Evolutionary conservation across 805 yeast species (phyloP).

Genomic region (Cyberlindnera bimundalis): DNA sequence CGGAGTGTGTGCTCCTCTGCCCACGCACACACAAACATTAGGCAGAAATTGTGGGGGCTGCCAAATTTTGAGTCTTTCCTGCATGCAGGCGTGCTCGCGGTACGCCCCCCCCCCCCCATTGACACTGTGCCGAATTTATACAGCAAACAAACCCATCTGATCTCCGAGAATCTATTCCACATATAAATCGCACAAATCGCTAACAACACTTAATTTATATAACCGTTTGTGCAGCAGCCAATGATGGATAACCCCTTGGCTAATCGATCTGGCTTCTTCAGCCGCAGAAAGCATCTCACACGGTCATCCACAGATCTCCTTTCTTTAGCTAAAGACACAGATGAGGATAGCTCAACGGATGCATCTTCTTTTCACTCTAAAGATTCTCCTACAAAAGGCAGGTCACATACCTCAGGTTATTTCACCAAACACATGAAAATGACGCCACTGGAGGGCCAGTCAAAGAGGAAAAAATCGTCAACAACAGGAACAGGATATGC

Average conservation of each 20-base stretch:
- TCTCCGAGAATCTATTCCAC: too few relatives aligned
- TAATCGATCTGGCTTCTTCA: constrained; percentile 7
- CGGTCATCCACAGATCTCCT: constrained; percentile 3
- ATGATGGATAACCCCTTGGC: constrained; percentile 11
- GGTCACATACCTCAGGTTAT: constrained; percentile 1
- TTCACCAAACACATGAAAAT: constrained; percentile 17
- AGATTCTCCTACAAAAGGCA: not conserved
- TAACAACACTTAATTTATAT: too few relatives aligned
- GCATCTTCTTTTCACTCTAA: constrained; percentile 1
- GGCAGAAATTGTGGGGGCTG: too few relatives aligned
- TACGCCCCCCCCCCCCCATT: too few relatives aligned
- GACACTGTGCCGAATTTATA: too few relatives aligned
- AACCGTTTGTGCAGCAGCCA: too few relatives aligned
- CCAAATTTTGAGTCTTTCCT: too few relatives aligned
- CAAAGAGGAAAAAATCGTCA: not conserved
- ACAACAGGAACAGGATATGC: constrained; percentile 1
- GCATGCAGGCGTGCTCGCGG: too few relatives aligned
- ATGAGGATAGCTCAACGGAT: constrained; percentile 3
- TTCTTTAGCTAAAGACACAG: constrained; percentile 1
- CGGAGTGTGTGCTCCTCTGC: too few relatives aligned
- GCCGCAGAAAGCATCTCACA: not conserved
- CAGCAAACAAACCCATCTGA: not conserved
- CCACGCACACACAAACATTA: too few relatives aligned
- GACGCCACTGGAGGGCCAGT: constrained; percentile 17
- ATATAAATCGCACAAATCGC: too few relatives aligned